Evolutionary conservation across 225 moss, liverwort and hornwort species (phyloP), one percentile per base, ranked within the genome.

Genomic region (Bryoerythrophyllum caledonicum): DNA sequence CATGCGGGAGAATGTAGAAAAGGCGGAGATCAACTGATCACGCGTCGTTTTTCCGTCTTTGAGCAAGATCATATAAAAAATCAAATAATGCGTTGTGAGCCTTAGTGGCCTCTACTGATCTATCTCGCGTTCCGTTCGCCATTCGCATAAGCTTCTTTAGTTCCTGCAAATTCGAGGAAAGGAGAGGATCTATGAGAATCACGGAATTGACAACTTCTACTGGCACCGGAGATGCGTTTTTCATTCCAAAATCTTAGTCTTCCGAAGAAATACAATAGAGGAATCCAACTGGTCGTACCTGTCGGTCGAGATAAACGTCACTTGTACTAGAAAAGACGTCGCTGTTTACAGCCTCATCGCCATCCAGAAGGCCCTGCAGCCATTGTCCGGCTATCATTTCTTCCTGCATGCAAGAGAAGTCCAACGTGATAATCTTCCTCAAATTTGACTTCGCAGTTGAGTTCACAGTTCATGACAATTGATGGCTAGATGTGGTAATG

Each of bases 251-350:
- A 54, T 67, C 53, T 60, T 10, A 63, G 10, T 24, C 37, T 0
- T 64, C 34, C 30, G 12, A 60, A 52, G 8, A 63, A 3, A 44
- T 38, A 51, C 20, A n/a, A 21, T 24, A 38, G 14, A 56, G 7
- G 23, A 63, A 10, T 8, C 28, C 25, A 34, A 16, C n/a, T 25
- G 20, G 4, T 55, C 44, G 52, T 80, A 88, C 88, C 85, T 88
- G 85, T 19, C 88, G 80, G 40, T 88, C 85, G 25, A 88, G 83
- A 76, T 85, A 84, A n/a, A 82, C 53, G 57, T 88, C 88, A 75
- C 78, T 80, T n/a, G 82, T 64, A 58, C 60, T 60, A 60, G 87
- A 82, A 73, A 85, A 88, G 51, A 88, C 76, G 25, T 88, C 88
- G 48, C 57, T 79, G 53, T 72, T 85, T 58, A 71, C 70, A 78